A percentile compares a stretch with the other conserved stretches of the same genome.
phyloP scores from a whole-genome alignment of 2,329 filamentous ascomycete genomes.

The Pseudogymnoascus sp. region DNA sequence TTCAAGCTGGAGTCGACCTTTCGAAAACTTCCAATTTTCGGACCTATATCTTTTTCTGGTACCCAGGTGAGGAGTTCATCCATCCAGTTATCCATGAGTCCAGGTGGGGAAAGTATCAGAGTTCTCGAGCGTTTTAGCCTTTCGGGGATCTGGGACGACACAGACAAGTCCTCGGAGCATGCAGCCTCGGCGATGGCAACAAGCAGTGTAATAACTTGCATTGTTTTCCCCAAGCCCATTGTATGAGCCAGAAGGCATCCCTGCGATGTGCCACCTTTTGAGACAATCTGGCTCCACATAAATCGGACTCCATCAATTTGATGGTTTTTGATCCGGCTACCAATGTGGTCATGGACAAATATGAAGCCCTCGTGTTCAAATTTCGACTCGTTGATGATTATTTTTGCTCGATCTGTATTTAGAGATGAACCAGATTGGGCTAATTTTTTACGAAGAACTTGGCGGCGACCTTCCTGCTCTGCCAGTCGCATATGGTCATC shows the following conservation, averaged over 20 bases:
- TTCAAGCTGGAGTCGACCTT: conserved; percentile 41
- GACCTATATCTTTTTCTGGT: conserved; percentile 34
- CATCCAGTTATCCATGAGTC: conserved; percentile 72
- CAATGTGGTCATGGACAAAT: conserved; percentile 57
- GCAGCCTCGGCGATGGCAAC: conserved; percentile 62
- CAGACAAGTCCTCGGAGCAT: conserved; percentile 44
- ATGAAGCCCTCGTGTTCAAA: conserved; percentile 51
- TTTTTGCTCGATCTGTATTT: conserved; percentile 36
- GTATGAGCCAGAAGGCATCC: conserved; percentile 81
- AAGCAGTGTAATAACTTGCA: conserved; percentile 82
- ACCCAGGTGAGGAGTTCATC: conserved; percentile 70
- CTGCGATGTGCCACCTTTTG: conserved; percentile 41
- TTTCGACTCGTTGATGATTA: conserved; percentile 62
- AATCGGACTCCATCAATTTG: conserved; percentile 78
- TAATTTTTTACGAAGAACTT: conserved; percentile 39
- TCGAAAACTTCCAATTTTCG: conserved; percentile 44
- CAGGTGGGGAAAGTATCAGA: conserved; percentile 67
- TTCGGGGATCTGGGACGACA: conserved; percentile 60
- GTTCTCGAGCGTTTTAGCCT: conserved; percentile 54
- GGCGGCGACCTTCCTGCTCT: conserved; percentile 45
- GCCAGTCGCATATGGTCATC: conserved; percentile 44
- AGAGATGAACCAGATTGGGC: conserved; percentile 35
- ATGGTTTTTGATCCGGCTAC: conserved; percentile 62
- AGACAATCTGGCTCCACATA: conserved; percentile 77
- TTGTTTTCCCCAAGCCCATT: conserved; percentile 89